Evolutionary conservation across 257 asterid genomes (phyloP), one percentile per base, ranked within the genome.

Genomic region (Anisodus acutangulus): DNA sequence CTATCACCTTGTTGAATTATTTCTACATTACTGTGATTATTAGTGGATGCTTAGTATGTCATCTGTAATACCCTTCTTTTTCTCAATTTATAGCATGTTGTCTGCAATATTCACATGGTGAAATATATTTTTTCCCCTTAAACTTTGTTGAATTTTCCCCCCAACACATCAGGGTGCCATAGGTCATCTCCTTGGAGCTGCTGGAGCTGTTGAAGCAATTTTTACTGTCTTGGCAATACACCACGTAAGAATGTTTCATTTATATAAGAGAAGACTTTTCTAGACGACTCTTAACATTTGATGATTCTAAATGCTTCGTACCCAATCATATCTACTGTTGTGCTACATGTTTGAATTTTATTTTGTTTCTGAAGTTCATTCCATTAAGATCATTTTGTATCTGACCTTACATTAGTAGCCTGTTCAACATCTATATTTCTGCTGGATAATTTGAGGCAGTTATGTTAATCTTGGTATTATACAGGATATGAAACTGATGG

Each of bases 141-240:
- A 76, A 22, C 81, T 76, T 53, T 51, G 0, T 13, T 51, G 76
- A 9, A 16, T 53, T 67, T 53, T 62, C 81, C 45, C 17, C 64
- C 54, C 47, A 47, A 82, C 45, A 17, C 60, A 26, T 74, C 74
- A 94, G 99, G 99, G 99, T 89, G 98, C 99, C 10, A 80, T 84
- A 4, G 99, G 99, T 9, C 99, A 94, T 90, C 98, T 96, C 53
- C 98, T 94, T 49, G 99, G 99, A 74, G 99, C 99, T 58, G 98
- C 99, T 59, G 98, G 99, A 86, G 97, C 98, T 45, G 99, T 96
- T 53, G 99, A 96, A 87, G 98, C 98, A 82, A 86, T 93, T 86
- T 94, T 96, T 83, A 83, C 94, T 54, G 86, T 93, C 83, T 84
- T 96, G 89, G 90, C 98, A 57, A 90, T 96, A 86, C 94, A 92